phyloP scores from a whole-genome alignment of 176 grass and related monocot species.

The Melocanna baccifera region DNA sequence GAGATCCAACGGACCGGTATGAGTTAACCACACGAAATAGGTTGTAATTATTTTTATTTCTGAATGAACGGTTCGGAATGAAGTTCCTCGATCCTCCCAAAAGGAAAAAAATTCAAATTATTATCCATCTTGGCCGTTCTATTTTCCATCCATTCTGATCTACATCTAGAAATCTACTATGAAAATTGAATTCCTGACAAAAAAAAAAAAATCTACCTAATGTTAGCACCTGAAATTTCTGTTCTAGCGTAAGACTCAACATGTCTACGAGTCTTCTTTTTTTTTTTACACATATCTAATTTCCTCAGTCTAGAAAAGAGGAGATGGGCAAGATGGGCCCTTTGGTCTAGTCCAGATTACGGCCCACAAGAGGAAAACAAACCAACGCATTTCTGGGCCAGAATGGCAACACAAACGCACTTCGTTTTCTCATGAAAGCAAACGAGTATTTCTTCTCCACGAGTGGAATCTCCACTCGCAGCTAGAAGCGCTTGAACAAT shows the following conservation, averaged over 20 bases:
- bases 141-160: not conserved
- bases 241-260: not conserved
- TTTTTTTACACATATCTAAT: too few species aligned
- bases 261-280: too few species aligned
- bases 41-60: not conserved
- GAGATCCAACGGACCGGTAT: not conserved
- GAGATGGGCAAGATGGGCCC: too few species aligned
- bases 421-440: too few species aligned
- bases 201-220: not conserved
- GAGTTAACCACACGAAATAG: not conserved
- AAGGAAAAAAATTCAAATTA: not conserved
- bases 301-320: too few species aligned
- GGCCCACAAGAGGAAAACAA: too few species aligned
- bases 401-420: too few species aligned
- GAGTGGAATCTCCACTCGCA: too few species aligned
- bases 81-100: not conserved
- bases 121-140: not conserved
- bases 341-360: too few species aligned
- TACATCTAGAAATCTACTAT: not conserved
- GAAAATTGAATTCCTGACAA: not conserved
- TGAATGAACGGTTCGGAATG: not conserved
- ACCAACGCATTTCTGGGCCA: too few species aligned
- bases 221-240: not conserved
- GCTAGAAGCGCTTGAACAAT: too few species aligned
- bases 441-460: too few species aligned